Conservation (phyloP, 1,284 basidiomycete species). For the Inonotus obliquus region DNA sequence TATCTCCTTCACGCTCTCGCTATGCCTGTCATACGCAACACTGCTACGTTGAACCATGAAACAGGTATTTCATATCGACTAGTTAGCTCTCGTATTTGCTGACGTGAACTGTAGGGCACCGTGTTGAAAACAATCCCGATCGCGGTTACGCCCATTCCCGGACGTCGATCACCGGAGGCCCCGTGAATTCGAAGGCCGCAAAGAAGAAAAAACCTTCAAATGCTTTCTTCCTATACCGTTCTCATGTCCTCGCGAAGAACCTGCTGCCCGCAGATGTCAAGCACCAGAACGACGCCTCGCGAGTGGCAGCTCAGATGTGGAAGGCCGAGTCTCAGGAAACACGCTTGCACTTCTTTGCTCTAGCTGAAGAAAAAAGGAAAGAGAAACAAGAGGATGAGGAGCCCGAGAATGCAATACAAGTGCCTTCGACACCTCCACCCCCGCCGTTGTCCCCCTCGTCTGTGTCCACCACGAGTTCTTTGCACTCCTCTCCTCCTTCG, state of each 20-base stretch:
- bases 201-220: constrained; percentile 11
- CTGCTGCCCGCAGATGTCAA: constrained; percentile 5
- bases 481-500: background rate
- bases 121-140: background rate
- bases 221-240: constrained; percentile 12
- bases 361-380: constrained; percentile 7
- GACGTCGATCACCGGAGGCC: background rate
- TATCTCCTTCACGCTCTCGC: background rate
- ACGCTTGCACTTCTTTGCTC: background rate
- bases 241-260: constrained; percentile 6
- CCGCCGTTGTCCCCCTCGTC: background rate
- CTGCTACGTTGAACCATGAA: background rate
- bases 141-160: background rate
- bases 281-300: constrained; percentile 14
- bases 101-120: background rate
- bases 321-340: background rate
- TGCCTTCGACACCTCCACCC: background rate
- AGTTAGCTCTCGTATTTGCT: background rate
- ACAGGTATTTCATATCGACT: background rate
- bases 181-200: background rate
- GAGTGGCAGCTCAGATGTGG: constrained; percentile 2
- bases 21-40: constrained; percentile 1
- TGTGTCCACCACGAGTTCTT: too few species aligned
- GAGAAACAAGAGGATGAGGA: background rate
- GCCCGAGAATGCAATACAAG: background rate